A percentile compares a stretch with the other conserved stretches of the same genome.
phyloP scores from a whole-genome alignment of 2,329 filamentous ascomycete genomes.

The Hypocreales sp. region DNA sequence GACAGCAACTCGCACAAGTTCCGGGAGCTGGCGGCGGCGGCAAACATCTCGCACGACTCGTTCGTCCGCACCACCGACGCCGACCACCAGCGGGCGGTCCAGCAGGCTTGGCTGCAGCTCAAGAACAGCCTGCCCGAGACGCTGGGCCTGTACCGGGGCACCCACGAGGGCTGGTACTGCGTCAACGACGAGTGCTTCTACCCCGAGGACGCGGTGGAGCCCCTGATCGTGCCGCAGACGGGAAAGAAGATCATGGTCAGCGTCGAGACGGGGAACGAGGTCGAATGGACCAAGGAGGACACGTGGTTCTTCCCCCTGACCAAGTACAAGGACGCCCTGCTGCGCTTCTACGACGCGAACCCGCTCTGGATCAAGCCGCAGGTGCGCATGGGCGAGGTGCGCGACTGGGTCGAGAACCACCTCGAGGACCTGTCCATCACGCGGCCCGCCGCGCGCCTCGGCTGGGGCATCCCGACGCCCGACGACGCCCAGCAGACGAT shows the following conservation, averaged over 20 bases:
- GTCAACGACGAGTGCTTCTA: conserved; percentile 97
- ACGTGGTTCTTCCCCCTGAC: conserved; percentile 95
- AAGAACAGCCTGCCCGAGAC: conserved; percentile 35
- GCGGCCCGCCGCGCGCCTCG: conserved; percentile 58
- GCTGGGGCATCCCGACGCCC: conserved; percentile 83
- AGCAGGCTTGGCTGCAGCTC: conserved; percentile 77
- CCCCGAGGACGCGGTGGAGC: conserved; percentile 58
- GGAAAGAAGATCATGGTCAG: conserved; percentile 73
- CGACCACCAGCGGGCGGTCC: conserved; percentile 69
- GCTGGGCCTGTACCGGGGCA: conserved; percentile 68
- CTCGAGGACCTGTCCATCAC: conserved; percentile 84
- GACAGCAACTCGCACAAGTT: conserved; percentile 73
- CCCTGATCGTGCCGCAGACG: conserved; percentile 61
- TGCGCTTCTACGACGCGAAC: conserved; percentile 67
- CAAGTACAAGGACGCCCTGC: conserved; percentile 60
- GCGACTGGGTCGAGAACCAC: conserved; percentile 59
- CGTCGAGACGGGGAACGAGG: conserved; percentile 76
- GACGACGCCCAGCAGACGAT: conserved; percentile 77
- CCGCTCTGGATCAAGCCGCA: conserved; percentile 62
- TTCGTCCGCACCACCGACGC: conserved; percentile 87
- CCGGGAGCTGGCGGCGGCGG: conserved; percentile 52
- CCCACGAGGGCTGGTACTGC: conserved; percentile 92
- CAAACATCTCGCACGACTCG: conserved; percentile 60
- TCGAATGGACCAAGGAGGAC: conserved; percentile 84
- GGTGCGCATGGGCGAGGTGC: conserved; percentile 61